Evolutionary conservation across 2,329 filamentous ascomycete species (phyloP), one percentile per base, ranked within the genome.

Genomic region (Hypoxylon sp.): DNA sequence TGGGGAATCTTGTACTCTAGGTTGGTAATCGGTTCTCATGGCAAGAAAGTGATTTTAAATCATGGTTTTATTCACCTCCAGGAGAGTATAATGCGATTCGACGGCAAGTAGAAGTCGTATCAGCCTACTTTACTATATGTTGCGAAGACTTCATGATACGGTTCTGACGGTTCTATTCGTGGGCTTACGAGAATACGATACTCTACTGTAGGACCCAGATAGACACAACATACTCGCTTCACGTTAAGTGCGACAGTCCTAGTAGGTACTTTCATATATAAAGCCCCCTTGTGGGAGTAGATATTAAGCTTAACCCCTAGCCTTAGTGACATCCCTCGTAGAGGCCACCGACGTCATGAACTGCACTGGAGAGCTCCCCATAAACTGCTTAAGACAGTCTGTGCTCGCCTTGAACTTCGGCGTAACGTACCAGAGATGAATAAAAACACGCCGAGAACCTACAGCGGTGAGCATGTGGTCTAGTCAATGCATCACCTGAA

Each of bases 1-100:
- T 74, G 74, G 69, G 70, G 69, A 72, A 72, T 71, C 51, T 68
- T 78, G 76, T 78, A 78, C 73, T 75, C 63, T 78, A 78, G 75
- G 75, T 74, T 77, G 74, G 74, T 73, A 75, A 75, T 75, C 61
- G 74, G 70, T 75, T 75, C 74, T 68, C 64, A 67, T 64, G 63
- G 68, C 66, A 71, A 71, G 63, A 68, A 55, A 58, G 58, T 62
- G 43, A 48, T 52, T 50, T 60, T 34, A 10, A 55, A 60, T 63
- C 45, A 41, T 56, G 21, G 17, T 48, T 48, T 32, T 50, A 11
- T 50, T 55, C 19, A 9, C 36, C 9, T 46, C 28, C 25, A n/a
- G 3, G 28, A 38, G 5, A 32, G 9, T 36, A 30, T 38, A n/a
- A n/a, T 34, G 30, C 19, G 28, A 30, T 2, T 10, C 11, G 25